Percentiles rank a stretch among this genome's conserved stretches.
These are phyloP conservation scores for Ceratobasidium sp. DNA, from an alignment of 1,284 basidiomycete genomes.

Conservation along the genomic window DNA sequence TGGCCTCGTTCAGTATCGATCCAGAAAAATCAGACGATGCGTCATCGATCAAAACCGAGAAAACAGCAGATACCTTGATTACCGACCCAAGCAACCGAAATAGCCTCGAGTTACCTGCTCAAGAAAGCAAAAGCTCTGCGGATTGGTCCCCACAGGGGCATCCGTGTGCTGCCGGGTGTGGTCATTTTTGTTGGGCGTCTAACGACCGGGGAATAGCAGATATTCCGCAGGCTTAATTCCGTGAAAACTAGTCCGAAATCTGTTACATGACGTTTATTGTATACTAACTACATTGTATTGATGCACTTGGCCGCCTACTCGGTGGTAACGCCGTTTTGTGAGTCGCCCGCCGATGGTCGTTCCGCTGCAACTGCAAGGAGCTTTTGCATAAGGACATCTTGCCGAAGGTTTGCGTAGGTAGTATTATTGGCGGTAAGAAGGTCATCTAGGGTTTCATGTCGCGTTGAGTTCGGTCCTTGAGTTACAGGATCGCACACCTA, in stretches of 20 bases:
- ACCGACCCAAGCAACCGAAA: conserved; percentile 38
- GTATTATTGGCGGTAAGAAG: conserved; percentile 9
- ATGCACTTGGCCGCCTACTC: background rate
- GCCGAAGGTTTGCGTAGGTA: conserved; percentile 13
- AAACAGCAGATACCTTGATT: conserved; percentile 20
- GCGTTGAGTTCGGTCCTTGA: conserved; percentile 13
- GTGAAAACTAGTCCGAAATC: background rate
- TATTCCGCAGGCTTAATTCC: background rate
- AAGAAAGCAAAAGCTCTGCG: conserved; percentile 30
- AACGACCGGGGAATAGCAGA: conserved; percentile 49
- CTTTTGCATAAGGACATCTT: conserved; percentile 25
- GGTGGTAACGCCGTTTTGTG: background rate
- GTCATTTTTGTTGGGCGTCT: conserved; percentile 69
- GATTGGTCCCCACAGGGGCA: conserved; percentile 55
- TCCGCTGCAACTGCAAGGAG: conserved; percentile 28
- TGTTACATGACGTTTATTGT: background rate
- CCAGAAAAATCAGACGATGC: conserved; percentile 32
- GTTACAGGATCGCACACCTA: conserved; percentile 32
- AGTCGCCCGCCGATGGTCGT: background rate
- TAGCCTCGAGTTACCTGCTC: conserved; percentile 23
- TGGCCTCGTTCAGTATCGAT: conserved; percentile 15
- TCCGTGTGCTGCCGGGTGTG: conserved; percentile 72
- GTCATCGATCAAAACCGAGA: conserved; percentile 35
- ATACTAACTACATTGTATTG: background rate
- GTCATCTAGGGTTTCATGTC: conserved; percentile 34